These are phyloP conservation scores for Tulasnella sp. DNA, from an alignment of 768 basidiomycete genomes.

Conservation along the genomic window DNA sequence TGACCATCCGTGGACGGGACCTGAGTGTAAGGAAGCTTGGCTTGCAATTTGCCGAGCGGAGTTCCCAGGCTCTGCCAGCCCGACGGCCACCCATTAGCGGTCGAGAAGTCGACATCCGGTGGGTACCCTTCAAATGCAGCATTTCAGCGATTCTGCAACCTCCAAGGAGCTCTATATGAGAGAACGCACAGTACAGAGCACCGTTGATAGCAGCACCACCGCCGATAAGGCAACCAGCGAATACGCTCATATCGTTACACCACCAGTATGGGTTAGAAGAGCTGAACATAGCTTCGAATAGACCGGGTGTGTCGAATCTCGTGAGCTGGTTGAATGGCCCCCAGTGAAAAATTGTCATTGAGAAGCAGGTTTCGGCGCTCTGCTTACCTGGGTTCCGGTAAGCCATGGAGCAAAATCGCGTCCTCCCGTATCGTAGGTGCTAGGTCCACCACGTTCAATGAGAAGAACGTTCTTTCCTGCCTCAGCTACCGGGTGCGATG, in stretches of 20 bases:
- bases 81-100: constrained; percentile 51
- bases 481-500: constrained; percentile 40
- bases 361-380: neutral
- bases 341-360: constrained; percentile 28
- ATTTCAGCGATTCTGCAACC: neutral
- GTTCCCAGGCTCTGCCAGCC: constrained; percentile 53
- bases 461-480: constrained; percentile 61
- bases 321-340: constrained; percentile 45
- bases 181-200: neutral
- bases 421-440: constrained; percentile 58
- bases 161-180: too few species aligned
- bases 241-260: constrained; percentile 52
- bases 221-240: constrained; percentile 62
- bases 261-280: constrained; percentile 26
- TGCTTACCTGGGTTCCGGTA: constrained; percentile 33
- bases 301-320: constrained; percentile 62
- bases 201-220: constrained; percentile 65
- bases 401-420: constrained; percentile 46
- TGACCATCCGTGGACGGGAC: constrained; percentile 57
- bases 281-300: constrained; percentile 47
- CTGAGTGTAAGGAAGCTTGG: constrained; percentile 57
- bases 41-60: constrained; percentile 49
- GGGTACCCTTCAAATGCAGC: constrained; percentile 45
- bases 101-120: constrained; percentile 49
- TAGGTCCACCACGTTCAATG: constrained; percentile 62